Percentiles rank a stretch among this genome's conserved stretches.
phyloP scores from a whole-genome alignment of 169 alveolate genomes.

The Plasmodium ovale region DNA sequence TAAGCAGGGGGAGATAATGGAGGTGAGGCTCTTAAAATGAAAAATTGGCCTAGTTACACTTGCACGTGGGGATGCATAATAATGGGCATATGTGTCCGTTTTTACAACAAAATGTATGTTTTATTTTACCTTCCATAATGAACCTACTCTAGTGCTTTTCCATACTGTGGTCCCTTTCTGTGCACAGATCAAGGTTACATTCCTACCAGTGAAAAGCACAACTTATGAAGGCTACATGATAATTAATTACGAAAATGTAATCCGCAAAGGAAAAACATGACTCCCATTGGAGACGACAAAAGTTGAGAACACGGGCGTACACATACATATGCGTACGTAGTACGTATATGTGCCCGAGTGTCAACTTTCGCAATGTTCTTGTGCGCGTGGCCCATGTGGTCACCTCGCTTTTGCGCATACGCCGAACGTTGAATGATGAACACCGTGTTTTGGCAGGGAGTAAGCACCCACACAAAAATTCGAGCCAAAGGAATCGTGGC shows the following conservation, averaged over 20 bases:
- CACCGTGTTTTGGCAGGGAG: constrained; percentile 33
- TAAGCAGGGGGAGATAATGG: constrained; percentile 46
- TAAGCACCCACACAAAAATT: constrained; percentile 60
- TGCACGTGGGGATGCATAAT: background rate
- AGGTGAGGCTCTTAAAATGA: constrained; percentile 33
- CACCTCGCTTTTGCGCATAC: too few relatives aligned
- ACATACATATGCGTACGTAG: background rate
- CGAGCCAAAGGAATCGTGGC: constrained; percentile 62
- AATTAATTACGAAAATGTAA: constrained; percentile 67
- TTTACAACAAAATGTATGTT: too few relatives aligned
- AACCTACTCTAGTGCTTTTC: too few relatives aligned
- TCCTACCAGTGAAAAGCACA: constrained; percentile 37
- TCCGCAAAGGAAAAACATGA: background rate
- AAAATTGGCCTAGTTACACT: background rate
- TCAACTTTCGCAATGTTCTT: too few relatives aligned
- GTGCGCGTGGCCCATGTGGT: too few relatives aligned
- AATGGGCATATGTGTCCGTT: too few relatives aligned
- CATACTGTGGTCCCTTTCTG: too few relatives aligned
- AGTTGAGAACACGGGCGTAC: background rate
- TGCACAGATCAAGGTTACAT: constrained; percentile 26
- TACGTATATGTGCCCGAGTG: background rate
- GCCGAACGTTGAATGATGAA: background rate
- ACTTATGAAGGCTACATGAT: constrained; percentile 64
- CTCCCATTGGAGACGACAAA: background rate
- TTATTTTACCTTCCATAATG: too few relatives aligned